These are phyloP conservation scores for Plectosphaerella cucumerina DNA, from an alignment of 2,329 filamentous ascomycete genomes.

Conservation along the genomic window DNA sequence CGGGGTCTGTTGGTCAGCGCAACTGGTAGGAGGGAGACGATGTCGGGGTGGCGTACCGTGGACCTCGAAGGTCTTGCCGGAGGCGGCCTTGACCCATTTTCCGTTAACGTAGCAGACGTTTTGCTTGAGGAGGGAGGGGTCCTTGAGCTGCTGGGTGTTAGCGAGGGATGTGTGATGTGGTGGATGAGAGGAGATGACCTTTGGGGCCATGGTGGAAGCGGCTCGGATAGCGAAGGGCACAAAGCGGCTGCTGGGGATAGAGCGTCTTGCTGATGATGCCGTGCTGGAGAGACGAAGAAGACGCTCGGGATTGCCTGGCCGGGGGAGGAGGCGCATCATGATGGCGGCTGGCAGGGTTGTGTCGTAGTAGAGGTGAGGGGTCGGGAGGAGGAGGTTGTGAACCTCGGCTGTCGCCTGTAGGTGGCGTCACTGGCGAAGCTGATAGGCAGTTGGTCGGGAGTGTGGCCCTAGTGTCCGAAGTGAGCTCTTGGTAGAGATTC, in stretches of 20 bases:
- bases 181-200: slow-evolving; percentile 23
- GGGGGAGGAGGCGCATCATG: slow-evolving; percentile 1
- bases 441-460: not conserved
- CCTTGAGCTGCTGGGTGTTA: slow-evolving; percentile 56
- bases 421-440: not conserved
- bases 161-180: not conserved
- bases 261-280: slow-evolving; percentile 10
- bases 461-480: not conserved
- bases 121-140: slow-evolving; percentile 78
- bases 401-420: not conserved
- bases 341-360: not conserved
- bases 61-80: slow-evolving; percentile 89
- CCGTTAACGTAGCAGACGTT: slow-evolving; percentile 85
- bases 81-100: slow-evolving; percentile 81
- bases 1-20: slow-evolving; percentile 58
- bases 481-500: too few species aligned
- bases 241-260: slow-evolving; percentile 1
- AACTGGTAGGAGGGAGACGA: not conserved
- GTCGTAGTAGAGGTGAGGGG: not conserved
- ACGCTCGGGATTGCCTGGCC: not conserved
- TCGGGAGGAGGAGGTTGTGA: not conserved
- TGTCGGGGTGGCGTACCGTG: slow-evolving; percentile 48
- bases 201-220: slow-evolving; percentile 44
- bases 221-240: slow-evolving; percentile 21
- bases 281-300: slow-evolving; percentile 15